Percentiles rank a stretch among this genome's conserved stretches.
Conservation (phyloP, 2,329 filamentous ascomycete species). For the Paraphaeosphaeria sporulosa region DNA sequence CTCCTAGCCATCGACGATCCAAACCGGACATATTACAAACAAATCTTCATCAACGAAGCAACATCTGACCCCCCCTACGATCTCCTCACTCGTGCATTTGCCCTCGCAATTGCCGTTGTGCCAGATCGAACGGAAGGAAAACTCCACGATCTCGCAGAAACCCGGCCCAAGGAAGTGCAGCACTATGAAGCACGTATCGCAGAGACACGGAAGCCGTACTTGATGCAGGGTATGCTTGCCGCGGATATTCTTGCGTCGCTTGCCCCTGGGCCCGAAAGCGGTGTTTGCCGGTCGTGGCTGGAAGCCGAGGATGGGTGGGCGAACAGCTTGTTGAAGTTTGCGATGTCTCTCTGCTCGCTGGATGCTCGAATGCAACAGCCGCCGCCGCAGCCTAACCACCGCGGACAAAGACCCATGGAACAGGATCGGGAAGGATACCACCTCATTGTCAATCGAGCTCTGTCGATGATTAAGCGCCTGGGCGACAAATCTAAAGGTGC, state of each 20-base stretch:
- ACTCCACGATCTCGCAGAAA: conserved; percentile 50
- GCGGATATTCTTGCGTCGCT: conserved; percentile 87
- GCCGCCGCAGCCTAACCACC: conserved; percentile 38
- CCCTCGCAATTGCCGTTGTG: conserved; percentile 82
- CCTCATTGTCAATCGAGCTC: conserved; percentile 53
- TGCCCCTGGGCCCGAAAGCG: conserved; percentile 73
- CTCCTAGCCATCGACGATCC: conserved; percentile 91
- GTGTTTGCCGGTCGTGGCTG: conserved; percentile 80
- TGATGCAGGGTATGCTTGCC: conserved; percentile 91
- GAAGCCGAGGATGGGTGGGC: conserved; percentile 84
- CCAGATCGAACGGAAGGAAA: conserved; percentile 72
- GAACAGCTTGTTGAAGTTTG: conserved; percentile 77
- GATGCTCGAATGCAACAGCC: conserved; percentile 38
- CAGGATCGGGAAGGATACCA: conserved; percentile 47
- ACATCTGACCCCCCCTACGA: conserved; percentile 72
- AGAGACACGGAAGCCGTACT: conserved; percentile 83
- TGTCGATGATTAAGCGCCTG: conserved; percentile 56
- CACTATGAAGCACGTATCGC: conserved; percentile 66
- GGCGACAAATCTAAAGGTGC: conserved; percentile 53
- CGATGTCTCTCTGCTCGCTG: conserved; percentile 66
- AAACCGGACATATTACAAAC: conserved; percentile 83
- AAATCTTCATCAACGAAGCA: conserved; percentile 79
- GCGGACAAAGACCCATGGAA: conserved; percentile 43
- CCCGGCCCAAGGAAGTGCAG: conserved; percentile 51
- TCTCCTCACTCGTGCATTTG: conserved; percentile 86